Evolutionary conservation across 2,329 filamentous ascomycete genomes (phyloP).

Genomic region (Fusarium sp.): DNA sequence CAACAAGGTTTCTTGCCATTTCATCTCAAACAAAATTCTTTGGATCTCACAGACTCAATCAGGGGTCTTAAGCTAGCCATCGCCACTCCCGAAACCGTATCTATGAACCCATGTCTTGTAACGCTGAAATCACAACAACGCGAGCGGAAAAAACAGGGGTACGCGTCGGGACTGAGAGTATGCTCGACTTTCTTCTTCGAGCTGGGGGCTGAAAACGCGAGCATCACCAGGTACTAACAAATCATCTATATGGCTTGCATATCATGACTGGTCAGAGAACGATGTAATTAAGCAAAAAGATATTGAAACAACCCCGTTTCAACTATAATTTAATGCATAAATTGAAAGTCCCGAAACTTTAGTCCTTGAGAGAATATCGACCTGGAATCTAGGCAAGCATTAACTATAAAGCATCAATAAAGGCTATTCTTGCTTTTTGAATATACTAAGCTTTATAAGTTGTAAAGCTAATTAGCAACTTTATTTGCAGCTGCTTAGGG

Average conservation of each 20-base stretch:
- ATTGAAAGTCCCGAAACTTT: not conserved
- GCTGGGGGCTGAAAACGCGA: not conserved
- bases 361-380: too few relatives aligned
- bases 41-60: too few relatives aligned
- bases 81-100: not conserved
- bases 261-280: not conserved
- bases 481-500: too few relatives aligned
- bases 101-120: not conserved
- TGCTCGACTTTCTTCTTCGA: fast-evolving
- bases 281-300: too few relatives aligned
- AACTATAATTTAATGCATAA: not conserved
- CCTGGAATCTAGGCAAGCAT: too few relatives aligned
- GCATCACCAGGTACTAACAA: too few relatives aligned
- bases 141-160: not conserved
- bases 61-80: not conserved
- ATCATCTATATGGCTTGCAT: not conserved
- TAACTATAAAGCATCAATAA: too few relatives aligned
- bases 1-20: too few relatives aligned
- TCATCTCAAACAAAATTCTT: too few relatives aligned
- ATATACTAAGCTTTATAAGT: too few relatives aligned
- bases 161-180: not conserved
- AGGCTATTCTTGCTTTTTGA: too few relatives aligned
- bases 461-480: too few relatives aligned
- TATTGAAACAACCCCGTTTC: not conserved
- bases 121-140: not conserved